Conservation (phyloP, 2,329 filamentous ascomycete genomes). For the Colletotrichum plurivorum region DNA sequence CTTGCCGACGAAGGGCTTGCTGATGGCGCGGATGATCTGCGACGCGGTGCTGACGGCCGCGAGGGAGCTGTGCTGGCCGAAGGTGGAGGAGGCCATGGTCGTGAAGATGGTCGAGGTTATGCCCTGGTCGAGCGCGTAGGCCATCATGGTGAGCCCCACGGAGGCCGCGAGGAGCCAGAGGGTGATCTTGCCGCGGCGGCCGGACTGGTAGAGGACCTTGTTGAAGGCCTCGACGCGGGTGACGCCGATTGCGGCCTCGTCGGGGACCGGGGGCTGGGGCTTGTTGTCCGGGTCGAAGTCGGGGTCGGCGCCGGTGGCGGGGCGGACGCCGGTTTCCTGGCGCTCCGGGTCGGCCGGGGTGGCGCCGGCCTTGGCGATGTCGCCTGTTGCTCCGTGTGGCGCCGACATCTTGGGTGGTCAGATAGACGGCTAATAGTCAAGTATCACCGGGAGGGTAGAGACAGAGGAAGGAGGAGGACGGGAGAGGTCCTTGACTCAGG, state of each 20-base stretch:
- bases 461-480: too few species aligned
- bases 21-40: slow-evolving; percentile 55
- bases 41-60: slow-evolving; percentile 50
- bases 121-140: slow-evolving; percentile 55
- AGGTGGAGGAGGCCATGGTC: slow-evolving; percentile 52
- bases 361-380: too few species aligned
- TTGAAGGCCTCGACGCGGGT: slow-evolving; percentile 55
- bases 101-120: slow-evolving; percentile 53
- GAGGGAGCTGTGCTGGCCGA: slow-evolving; percentile 50
- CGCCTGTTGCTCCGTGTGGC: too few species aligned
- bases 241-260: slow-evolving; percentile 44
- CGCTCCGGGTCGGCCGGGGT: too few species aligned
- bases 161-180: slow-evolving; percentile 52
- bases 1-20: slow-evolving; percentile 56
- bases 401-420: too few species aligned
- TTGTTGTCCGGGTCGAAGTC: neutral
- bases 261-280: too few species aligned
- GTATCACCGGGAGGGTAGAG: too few species aligned
- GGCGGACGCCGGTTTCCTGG: too few species aligned
- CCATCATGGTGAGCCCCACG: slow-evolving; percentile 55
- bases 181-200: slow-evolving; percentile 50
- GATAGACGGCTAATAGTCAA: too few species aligned
- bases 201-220: slow-evolving; percentile 56
- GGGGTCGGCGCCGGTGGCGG: neutral
- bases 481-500: too few species aligned